phyloP scores from a whole-genome alignment of 768 basidiomycete species.

The Macrolepiota fuliginosa region DNA sequence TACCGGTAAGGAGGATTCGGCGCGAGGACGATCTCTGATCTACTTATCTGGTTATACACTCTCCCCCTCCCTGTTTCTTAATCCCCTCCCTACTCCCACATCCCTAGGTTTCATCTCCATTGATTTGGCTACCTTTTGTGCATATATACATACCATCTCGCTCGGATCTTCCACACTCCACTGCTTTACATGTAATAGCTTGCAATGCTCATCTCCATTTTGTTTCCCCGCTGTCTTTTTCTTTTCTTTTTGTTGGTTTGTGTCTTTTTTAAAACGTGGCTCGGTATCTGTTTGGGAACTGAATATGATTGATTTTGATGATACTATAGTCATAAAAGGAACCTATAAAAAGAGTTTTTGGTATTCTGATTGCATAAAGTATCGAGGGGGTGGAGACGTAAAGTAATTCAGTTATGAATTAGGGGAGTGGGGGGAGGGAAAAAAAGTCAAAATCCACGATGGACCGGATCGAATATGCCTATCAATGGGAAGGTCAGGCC shows the following conservation, averaged over 20 bases:
- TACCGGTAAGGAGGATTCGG: too few species aligned
- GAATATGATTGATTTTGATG: neutral
- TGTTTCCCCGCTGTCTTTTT: neutral
- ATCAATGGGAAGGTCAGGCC: neutral
- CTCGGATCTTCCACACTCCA: conserved; percentile 8
- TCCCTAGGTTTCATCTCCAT: neutral
- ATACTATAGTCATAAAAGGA: too few species aligned
- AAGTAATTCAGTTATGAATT: neutral
- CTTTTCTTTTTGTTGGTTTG: too few species aligned
- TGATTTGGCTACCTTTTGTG: neutral
- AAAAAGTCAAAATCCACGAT: neutral
- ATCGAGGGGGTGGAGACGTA: neutral
- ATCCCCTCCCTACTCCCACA: neutral
- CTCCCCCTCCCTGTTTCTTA: neutral
- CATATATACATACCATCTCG: conserved; percentile 9
- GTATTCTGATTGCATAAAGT: neutral
- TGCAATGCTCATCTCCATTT: neutral
- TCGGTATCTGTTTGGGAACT: neutral
- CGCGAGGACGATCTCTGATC: neutral
- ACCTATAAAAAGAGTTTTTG: too few species aligned
- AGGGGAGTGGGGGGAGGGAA: neutral
- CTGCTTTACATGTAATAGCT: neutral
- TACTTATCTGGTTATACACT: neutral
- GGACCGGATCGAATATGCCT: neutral
- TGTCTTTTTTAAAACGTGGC: neutral